phyloP scores from a whole-genome alignment of 345 rosid species.

The Dimocarpus longan region DNA sequence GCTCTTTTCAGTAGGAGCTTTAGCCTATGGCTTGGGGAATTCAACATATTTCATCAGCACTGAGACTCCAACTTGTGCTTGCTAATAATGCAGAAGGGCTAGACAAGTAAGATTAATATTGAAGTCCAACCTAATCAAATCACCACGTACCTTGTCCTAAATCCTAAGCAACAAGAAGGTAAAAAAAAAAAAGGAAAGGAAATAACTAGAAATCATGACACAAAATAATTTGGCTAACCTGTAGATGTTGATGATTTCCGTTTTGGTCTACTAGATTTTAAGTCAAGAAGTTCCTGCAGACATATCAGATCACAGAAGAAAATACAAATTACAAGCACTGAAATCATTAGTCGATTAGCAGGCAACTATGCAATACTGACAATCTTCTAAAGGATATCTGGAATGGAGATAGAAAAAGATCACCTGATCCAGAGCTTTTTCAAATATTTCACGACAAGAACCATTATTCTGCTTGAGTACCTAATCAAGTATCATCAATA shows the following conservation, averaged over 20 bases:
- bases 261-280: constrained; percentile 28
- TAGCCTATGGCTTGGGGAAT: neutral
- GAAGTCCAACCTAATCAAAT: neutral
- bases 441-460: constrained; percentile 34
- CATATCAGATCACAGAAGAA: constrained; percentile 26
- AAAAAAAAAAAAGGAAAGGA: constrained; percentile 14
- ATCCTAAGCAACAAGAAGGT: neutral
- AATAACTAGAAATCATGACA: neutral
- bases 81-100: neutral
- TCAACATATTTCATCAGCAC: neutral
- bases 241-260: constrained; percentile 32
- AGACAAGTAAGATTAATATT: neutral
- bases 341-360: neutral
- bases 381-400: neutral
- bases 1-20: neutral
- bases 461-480: constrained; percentile 44
- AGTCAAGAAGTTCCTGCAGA: constrained; percentile 33
- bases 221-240: constrained; percentile 37
- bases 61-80: neutral
- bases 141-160: neutral
- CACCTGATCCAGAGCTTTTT: constrained; percentile 52
- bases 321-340: constrained; percentile 8
- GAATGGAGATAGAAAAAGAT: neutral
- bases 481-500: constrained; percentile 25
- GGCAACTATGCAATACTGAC: neutral